Base-by-base conservation (phyloP, 2,329 filamentous ascomycete species). In the Talaromyces rugulosus region DNA sequence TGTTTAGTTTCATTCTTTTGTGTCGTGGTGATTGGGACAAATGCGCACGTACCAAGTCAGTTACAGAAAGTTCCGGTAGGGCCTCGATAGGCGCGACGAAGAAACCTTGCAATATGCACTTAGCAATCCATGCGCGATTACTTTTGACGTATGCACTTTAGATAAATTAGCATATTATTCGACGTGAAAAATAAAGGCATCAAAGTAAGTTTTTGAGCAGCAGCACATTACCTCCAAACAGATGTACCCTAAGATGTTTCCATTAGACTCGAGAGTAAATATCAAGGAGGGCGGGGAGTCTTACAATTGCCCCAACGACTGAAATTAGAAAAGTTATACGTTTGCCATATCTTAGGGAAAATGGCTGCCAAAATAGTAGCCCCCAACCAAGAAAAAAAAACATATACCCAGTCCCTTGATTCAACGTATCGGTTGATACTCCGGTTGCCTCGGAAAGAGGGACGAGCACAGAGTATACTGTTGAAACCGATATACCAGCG, bases 341-440 rank as follows among this genome's bases (percentile, higher is more conserved):
- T 62, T 76, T 76, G 27, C 79, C 79, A 67, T 77, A 81, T 51
- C 78, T 75, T 64, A 79, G 66, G 2, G 79, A 77, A 59, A 81
- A 75, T 0, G 79, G 77, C 63, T 82, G 80, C 80, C 80, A 81
- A 56, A 81, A 75, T 0, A 81, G 60, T 18, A 78, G 68, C 0
- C 77, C 77, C 78, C 79, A 81, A 27, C 78, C 78, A 1, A 76
- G 74, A 11, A 80, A 65, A 18, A 81, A 64, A 56, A 80, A 80
- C 65, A 77, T 63, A 63, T 74, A 76, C 5, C 74, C 74, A 0
- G 76, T 79, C 16, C 77, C 77, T 58, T 75, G 65, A 56, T 76
- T 77, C 1, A 78, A 63, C 9, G 73, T 71, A 12, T 64, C 67
- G 5, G 75, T 68, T 2, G 73, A 68, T 7, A 78, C 59, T 0